phyloP scores from a whole-genome alignment of 2,329 filamentous ascomycete genomes.

The Gaeumannomyces tritici region DNA sequence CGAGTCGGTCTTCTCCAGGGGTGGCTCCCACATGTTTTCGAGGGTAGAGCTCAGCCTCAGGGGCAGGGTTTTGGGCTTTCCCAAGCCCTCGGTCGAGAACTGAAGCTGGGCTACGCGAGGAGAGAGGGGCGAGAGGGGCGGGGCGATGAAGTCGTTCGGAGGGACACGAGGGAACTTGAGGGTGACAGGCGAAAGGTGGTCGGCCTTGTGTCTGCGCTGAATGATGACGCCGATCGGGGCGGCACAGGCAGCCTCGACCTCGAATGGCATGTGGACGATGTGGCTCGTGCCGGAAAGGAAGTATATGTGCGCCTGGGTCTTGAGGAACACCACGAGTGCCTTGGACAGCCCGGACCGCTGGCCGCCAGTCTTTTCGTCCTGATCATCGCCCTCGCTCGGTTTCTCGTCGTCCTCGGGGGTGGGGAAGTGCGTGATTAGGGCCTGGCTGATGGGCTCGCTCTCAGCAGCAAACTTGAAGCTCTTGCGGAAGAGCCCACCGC shows the following conservation, averaged over 20 bases:
- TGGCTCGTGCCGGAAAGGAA: slow-evolving; percentile 83
- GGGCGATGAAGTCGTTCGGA: slow-evolving; percentile 74
- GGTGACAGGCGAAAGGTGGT: slow-evolving; percentile 39
- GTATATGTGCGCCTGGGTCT: slow-evolving; percentile 87
- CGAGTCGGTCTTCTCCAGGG: slow-evolving; percentile 41
- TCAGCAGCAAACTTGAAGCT: slow-evolving; percentile 80
- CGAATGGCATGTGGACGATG: slow-evolving; percentile 87
- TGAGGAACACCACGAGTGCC: slow-evolving; percentile 83
- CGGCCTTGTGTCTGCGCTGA: slow-evolving; percentile 61
- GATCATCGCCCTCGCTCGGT: slow-evolving; percentile 13
- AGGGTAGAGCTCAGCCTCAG: slow-evolving; percentile 42
- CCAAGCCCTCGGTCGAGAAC: slow-evolving; percentile 49
- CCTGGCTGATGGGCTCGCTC: slow-evolving; percentile 77
- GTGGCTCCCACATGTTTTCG: slow-evolving; percentile 48
- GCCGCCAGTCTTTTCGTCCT: slow-evolving; percentile 5
- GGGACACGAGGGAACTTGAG: slow-evolving; percentile 55
- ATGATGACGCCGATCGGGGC: slow-evolving; percentile 77
- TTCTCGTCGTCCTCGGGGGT: slow-evolving; percentile 13
- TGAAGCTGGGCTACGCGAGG: slow-evolving; percentile 36
- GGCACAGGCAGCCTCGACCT: slow-evolving; percentile 79
- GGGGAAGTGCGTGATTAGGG: slow-evolving; percentile 75
- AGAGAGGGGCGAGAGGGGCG: slow-evolving; percentile 48
- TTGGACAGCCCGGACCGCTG: slow-evolving; percentile 32
- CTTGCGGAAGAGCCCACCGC: slow-evolving; percentile 75
- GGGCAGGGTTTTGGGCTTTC: slow-evolving; percentile 43